Conservation (phyloP, 1,139 yeast species). For the Geotrichum citri-aurantii region DNA sequence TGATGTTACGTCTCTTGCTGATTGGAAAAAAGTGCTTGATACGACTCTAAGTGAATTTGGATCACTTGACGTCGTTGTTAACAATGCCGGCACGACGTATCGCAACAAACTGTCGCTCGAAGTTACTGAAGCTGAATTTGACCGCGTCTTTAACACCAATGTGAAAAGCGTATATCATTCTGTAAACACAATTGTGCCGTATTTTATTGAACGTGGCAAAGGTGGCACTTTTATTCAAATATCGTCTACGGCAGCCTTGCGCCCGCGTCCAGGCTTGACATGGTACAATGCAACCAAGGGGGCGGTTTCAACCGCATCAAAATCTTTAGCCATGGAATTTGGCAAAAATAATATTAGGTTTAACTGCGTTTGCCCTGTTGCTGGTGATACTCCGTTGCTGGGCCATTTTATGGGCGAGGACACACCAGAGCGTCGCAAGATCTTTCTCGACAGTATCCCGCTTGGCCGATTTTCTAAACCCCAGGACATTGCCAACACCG, state of each 20-base stretch:
- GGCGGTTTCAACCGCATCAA: constrained; percentile 25
- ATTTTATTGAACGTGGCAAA: constrained; percentile 22
- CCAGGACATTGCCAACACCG: constrained; percentile 18
- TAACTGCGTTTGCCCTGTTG: constrained; percentile 24
- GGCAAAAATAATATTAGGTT: constrained; percentile 23
- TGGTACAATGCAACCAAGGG: constrained; percentile 29
- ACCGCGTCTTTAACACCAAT: constrained; percentile 28
- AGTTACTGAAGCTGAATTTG: constrained; percentile 27
- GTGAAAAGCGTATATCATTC: constrained; percentile 28
- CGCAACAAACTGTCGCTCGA: constrained; percentile 23
- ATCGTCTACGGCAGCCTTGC: constrained; percentile 26
- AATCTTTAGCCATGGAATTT: constrained; percentile 23
- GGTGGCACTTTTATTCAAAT: constrained; percentile 27
- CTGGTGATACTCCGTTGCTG: constrained; percentile 24
- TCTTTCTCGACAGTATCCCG: constrained; percentile 18
- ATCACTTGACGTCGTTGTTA: constrained; percentile 30
- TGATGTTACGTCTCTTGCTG: constrained; percentile 24
- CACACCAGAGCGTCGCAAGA: constrained; percentile 21
- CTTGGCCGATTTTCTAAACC: constrained; percentile 15
- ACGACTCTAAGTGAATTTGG: constrained; percentile 28
- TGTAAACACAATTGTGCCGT: constrained; percentile 23
- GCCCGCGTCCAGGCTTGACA: constrained; percentile 24
- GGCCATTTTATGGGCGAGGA: constrained; percentile 24
- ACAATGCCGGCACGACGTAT: constrained; percentile 33
- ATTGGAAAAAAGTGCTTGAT: constrained; percentile 24